Evolutionary conservation across 805 yeast genomes (phyloP), one percentile per base, ranked within the genome.

Genomic region (Lipomyces spencermartinsiae): DNA sequence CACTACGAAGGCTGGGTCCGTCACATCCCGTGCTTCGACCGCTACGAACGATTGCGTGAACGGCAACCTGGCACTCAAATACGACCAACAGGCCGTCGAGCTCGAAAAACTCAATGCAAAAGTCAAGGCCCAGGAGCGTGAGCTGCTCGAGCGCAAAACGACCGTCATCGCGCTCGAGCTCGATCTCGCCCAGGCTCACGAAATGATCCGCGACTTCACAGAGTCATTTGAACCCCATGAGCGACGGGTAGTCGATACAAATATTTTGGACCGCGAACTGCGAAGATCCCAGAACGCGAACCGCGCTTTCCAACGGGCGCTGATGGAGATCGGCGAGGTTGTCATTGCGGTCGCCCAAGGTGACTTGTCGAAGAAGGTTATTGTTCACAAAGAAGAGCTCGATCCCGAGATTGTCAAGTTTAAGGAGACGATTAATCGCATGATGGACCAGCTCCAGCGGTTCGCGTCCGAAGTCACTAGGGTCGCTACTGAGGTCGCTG

Each of bases 321-420:
- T 90, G 43, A 84, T 87, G 65, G 96, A 92, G 74, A 90, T 92
- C 39, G 96, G 96, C 34, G 89, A 91, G 49, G 96, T 92, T 25
- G 93, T 92, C 25, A 89, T 90, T 53, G 91, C 94, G 16, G 97
- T 92, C 31, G 95, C 97, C 22, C 89, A 88, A 85, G 97, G 97
- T 61, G 97, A 92, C 75, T 82, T 92, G 73, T 86, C 92, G 37
- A 91, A 91, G 74, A 91, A 91, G 76, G 96, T 91, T 34, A 87
- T 85, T 66, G 85, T 90, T 66, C 92, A 89, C 76, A 83, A 86
- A 33, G 87, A 85, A 55, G 93, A 90, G 76, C 82, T 85, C 66
- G 93, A 90, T 77, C 92, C 95, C 1, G 94, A 90, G 76, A 90
- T 91, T 70, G 82, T 88, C 66, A 89, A 88, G 76, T 92, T 91